Evolutionary conservation across 1,284 basidiomycete species (phyloP).

Genomic region (Ceratobasidium sp.): DNA sequence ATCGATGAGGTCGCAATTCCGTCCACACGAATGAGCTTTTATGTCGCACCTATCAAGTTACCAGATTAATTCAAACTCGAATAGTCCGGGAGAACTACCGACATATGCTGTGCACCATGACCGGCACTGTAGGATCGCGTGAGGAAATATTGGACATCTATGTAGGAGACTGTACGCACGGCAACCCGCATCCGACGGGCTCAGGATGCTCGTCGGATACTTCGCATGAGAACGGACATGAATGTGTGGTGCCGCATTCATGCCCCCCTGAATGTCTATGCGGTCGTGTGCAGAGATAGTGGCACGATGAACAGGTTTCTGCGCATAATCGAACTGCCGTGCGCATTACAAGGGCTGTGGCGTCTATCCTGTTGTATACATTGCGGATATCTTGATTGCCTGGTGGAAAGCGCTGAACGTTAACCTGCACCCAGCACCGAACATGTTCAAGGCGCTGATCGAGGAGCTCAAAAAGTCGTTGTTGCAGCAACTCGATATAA

Average conservation of each 20-base stretch:
- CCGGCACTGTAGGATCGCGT: constrained; percentile 54
- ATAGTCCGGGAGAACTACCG: no score
- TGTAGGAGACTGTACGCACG: constrained; percentile 55
- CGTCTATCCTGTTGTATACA: constrained; percentile 28
- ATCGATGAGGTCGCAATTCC: constrained; percentile 12
- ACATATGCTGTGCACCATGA: constrained; percentile 63
- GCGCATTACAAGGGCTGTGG: constrained; percentile 12
- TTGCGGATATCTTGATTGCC: constrained; percentile 40
- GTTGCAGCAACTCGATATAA: constrained; percentile 6
- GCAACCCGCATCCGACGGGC: constrained; percentile 53
- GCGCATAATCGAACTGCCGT: constrained; percentile 36
- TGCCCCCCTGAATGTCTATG: constrained; percentile 35
- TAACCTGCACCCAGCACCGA: constrained; percentile 40
- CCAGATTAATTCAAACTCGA: no score
- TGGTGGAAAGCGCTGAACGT: constrained; percentile 39
- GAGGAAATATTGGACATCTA: background rate
- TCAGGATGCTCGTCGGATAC: constrained; percentile 37
- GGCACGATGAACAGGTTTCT: constrained; percentile 34
- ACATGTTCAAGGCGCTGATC: constrained; percentile 36
- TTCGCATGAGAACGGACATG: constrained; percentile 41
- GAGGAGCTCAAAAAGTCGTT: constrained; percentile 4
- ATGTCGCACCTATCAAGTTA: constrained; percentile 10
- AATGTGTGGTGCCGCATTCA: constrained; percentile 42
- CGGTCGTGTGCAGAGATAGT: constrained; percentile 35
- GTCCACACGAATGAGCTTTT: constrained; percentile 28